Evolutionary conservation across 192 early-diverging fungal genomes (phyloP).

Genomic region (Diversispora eburnea): DNA sequence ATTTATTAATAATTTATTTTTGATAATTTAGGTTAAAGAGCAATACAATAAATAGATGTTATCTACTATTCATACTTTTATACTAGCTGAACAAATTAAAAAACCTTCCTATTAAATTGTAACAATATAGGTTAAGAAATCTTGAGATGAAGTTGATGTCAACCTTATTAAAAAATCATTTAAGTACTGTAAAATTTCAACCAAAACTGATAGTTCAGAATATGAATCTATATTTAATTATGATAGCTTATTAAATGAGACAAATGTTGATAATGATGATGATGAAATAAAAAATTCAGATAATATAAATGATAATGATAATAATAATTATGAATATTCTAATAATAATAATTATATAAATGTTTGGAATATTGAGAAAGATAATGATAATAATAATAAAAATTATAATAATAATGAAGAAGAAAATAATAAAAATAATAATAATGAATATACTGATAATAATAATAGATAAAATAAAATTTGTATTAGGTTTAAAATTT

Average conservation of each 20-base stretch:
- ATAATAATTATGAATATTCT: not conserved
- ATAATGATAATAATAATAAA: not conserved
- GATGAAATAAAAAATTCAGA: not conserved
- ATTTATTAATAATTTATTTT: not conserved
- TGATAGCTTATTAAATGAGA: conserved; percentile 7
- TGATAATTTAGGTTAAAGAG: not conserved
- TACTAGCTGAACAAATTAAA: not conserved
- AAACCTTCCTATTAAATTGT: not conserved
- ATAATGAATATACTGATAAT: too few relatives aligned
- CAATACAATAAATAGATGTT: conserved; percentile 3
- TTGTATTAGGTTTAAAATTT: too few relatives aligned
- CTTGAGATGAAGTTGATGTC: not conserved
- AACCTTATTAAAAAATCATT: not conserved
- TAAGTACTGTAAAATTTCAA: conserved; percentile 19
- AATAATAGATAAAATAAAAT: too few relatives aligned
- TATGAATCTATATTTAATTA: conserved; percentile 9
- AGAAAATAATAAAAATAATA: too few relatives aligned
- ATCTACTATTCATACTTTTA: not conserved
- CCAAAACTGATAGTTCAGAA: not conserved
- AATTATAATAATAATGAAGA: not conserved
- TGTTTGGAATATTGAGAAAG: not conserved
- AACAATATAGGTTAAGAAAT: not conserved
- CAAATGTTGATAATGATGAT: not conserved
- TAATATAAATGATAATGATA: not conserved
- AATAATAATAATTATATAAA: not conserved